These are phyloP conservation scores for Boletus edulis DNA, from an alignment of 768 basidiomycete species.

Conservation along the genomic window DNA sequence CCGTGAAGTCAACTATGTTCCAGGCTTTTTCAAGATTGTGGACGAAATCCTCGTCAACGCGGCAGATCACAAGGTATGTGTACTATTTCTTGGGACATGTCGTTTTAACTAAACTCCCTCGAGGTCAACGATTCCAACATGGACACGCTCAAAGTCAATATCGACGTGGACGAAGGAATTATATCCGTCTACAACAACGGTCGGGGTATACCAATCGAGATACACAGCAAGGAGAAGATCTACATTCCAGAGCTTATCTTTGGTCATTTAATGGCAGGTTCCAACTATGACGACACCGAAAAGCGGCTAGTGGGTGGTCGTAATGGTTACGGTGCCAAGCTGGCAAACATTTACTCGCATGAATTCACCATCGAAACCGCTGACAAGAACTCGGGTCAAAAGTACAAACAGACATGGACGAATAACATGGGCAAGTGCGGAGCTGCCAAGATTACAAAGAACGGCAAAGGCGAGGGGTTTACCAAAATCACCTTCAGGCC, in stretches of 20 bases:
- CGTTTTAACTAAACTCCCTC: background rate
- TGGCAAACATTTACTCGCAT: constrained; percentile 96
- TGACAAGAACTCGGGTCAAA: constrained; percentile 78
- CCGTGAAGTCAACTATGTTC: constrained; percentile 86
- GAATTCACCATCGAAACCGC: constrained; percentile 97
- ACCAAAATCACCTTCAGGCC: constrained; percentile 93
- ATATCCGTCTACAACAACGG: constrained; percentile 98
- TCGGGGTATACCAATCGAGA: constrained; percentile 93
- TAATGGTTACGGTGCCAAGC: constrained; percentile 97
- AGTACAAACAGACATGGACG: constrained; percentile 94
- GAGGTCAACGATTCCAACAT: constrained; percentile 91
- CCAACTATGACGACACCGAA: constrained; percentile 98
- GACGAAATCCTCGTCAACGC: constrained; percentile 99
- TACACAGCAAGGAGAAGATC: constrained; percentile 88
- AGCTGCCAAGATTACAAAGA: constrained; percentile 91
- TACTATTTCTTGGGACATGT: background rate
- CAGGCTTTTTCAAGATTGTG: constrained; percentile 98
- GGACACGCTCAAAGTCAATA: constrained; percentile 87
- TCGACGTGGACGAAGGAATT: constrained; percentile 77
- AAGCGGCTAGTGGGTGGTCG: constrained; percentile 98
- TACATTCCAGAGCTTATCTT: constrained; percentile 98
- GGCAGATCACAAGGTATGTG: constrained; percentile 92
- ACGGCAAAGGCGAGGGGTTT: constrained; percentile 82
- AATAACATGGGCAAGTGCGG: constrained; percentile 90
- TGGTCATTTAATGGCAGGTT: constrained; percentile 89